A percentile compares a stretch with the other conserved stretches of the same genome.
These are phyloP conservation scores for Apiospora sp. DNA, from an alignment of 2,329 filamentous ascomycete species.

Conservation along the genomic window DNA sequence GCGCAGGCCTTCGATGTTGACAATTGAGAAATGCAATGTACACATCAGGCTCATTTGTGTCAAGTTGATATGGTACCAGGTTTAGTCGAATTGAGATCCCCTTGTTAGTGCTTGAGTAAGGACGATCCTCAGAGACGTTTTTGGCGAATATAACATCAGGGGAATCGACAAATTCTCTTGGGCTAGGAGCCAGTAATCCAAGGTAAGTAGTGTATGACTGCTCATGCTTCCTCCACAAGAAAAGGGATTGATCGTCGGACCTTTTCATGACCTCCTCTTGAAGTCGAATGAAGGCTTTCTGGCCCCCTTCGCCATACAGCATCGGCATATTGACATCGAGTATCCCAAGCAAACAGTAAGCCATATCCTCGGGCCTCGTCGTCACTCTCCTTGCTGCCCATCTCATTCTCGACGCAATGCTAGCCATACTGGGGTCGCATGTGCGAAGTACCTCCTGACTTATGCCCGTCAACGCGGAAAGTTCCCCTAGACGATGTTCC, in stretches of 20 bases:
- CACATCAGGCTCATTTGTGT: background rate
- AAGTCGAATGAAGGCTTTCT: constrained; percentile 30
- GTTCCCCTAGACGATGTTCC: background rate
- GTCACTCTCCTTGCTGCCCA: constrained; percentile 30
- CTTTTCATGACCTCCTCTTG: constrained; percentile 30
- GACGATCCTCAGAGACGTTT: background rate
- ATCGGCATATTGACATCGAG: constrained; percentile 32
- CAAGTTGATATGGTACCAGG: background rate
- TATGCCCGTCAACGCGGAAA: constrained; percentile 13
- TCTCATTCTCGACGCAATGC: constrained; percentile 21
- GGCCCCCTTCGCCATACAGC: constrained; percentile 29
- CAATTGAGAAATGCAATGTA: background rate
- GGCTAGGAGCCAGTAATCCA: background rate
- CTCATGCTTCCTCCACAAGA: constrained; percentile 3
- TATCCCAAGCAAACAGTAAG: constrained; percentile 32
- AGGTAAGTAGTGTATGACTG: background rate
- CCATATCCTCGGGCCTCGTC: constrained; percentile 29
- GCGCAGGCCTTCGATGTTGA: background rate
- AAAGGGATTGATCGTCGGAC: constrained; percentile 21
- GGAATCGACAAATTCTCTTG: background rate
- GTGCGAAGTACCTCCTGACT: background rate
- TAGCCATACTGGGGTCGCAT: background rate
- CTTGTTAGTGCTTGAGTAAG: constrained; percentile 27
- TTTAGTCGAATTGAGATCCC: constrained; percentile 24
- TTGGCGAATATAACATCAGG: background rate